Evolutionary conservation across 2,329 filamentous ascomycete species (phyloP).

Genomic region (Xylaria multiplex): DNA sequence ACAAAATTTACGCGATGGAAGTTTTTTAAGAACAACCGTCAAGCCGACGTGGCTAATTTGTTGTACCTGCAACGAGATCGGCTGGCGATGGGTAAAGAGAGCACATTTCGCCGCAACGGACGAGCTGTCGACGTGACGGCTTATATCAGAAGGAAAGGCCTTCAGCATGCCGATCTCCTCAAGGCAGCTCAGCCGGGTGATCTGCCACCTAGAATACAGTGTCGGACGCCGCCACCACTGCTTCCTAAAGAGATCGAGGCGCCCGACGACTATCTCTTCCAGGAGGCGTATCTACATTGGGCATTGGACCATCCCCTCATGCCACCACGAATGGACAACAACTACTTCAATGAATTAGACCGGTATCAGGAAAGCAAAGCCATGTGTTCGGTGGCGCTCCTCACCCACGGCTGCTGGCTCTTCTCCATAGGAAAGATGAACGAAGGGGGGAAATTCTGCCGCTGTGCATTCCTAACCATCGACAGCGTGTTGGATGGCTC

Average conservation of each 20-base stretch:
- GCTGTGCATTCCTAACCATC: constrained; percentile 40
- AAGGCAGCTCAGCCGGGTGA: constrained; percentile 41
- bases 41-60: constrained; percentile 45
- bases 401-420: constrained; percentile 45
- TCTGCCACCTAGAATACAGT: constrained; percentile 44
- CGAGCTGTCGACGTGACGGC: constrained; percentile 44
- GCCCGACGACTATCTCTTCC: constrained; percentile 43
- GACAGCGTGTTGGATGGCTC: constrained; percentile 42
- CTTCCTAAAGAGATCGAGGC: constrained; percentile 38
- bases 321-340: constrained; percentile 29
- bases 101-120: constrained; percentile 45
- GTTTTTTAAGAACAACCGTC: constrained; percentile 49
- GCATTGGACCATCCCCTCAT: constrained; percentile 34
- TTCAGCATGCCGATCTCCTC: constrained; percentile 42
- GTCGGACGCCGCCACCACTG: constrained; percentile 42
- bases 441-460: constrained; percentile 43
- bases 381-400: constrained; percentile 41
- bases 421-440: constrained; percentile 41
- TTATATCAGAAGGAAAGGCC: constrained; percentile 47
- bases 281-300: constrained; percentile 45
- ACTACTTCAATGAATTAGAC: constrained; percentile 42
- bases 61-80: constrained; percentile 43
- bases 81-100: constrained; percentile 46
- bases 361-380: constrained; percentile 42
- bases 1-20: constrained; percentile 49